Base-by-base conservation (phyloP, 1,284 basidiomycete genomes). In the Taiwanofungus camphoratus region DNA sequence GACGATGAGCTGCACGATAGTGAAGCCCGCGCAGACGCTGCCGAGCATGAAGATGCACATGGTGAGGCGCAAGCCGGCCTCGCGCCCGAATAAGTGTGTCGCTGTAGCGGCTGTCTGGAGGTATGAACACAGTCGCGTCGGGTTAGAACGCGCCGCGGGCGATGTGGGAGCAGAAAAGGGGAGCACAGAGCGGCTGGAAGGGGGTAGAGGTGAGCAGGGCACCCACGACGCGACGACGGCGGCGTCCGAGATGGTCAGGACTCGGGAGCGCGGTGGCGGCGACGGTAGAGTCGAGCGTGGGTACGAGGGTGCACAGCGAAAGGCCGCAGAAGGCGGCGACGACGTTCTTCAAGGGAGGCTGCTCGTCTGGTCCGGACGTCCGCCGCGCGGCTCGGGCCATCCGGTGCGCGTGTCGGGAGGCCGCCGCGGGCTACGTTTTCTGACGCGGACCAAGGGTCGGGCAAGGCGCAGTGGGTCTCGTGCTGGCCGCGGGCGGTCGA, bases 61-160 rank as follows among this genome's bases (percentile, higher is more conserved):
- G 3, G 74, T 73, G 5, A 74, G 61, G 31, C 78, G 72, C 31
- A 89, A 65, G 1, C 78, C 75, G 15, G 66, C 62, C 57, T 90
- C 89, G 22, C 87, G 69, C 13, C 87, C 87, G 52, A 87, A 88
- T 26, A 85, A n/a, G n/a, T n/a, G n/a, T 87, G 52, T 90, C 86
- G 37, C 68, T 80, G 67, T 87, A 76, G 5, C 82, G 73, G 24
- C 84, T 84, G 59, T 86, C 60, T 62, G 35, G 4, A 8, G 19
- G 16, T 5, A 9, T 20, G 16, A 13, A 8, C 4, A 13, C 6
- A 22, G 18, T 5, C 39, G 16, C 20, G 26, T 24, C 27, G 26
- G n/a, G 12, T 29, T 11, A 32, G 11, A 32, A 5, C 24, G 4
- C 33, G 34, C 41, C 31, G 33, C 30, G 39, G 11, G 35, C 23